Percentiles rank a stretch among this genome's conserved stretches.
phyloP scores from a whole-genome alignment of 1,139 yeast species.

The Yamadazyma pseudoaaseri region DNA sequence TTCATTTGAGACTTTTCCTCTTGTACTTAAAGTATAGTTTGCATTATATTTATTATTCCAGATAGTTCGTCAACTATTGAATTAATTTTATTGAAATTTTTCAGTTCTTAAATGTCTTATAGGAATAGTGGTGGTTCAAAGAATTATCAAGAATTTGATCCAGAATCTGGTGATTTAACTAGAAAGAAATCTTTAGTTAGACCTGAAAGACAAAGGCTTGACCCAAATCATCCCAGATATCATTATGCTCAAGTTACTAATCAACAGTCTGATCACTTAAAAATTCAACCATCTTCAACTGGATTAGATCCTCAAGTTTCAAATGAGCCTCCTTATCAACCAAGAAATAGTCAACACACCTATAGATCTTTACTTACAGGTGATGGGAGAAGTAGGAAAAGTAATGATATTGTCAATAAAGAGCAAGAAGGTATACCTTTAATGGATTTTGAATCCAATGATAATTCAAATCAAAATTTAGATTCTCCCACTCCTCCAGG shows the following conservation, averaged over 20 bases:
- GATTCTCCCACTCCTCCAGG: constrained; percentile 25
- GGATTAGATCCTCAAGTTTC: constrained; percentile 62
- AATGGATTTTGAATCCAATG: constrained; percentile 21
- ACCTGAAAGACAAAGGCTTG: constrained; percentile 74
- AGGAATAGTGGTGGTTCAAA: constrained; percentile 15
- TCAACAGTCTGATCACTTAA: constrained; percentile 61
- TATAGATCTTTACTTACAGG: constrained; percentile 10
- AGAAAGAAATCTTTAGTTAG: constrained; percentile 71
- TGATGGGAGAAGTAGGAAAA: constrained; percentile 2
- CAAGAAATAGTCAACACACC: constrained; percentile 13
- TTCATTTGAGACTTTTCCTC: neutral
- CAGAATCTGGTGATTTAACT: constrained; percentile 46
- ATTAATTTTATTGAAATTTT: no score
- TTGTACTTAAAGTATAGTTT: neutral
- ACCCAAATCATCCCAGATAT: constrained; percentile 68
- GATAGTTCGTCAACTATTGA: neutral
- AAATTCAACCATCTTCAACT: constrained; percentile 68
- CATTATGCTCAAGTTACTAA: constrained; percentile 82
- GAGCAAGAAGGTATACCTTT: constrained; percentile 47
- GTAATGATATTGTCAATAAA: constrained; percentile 12
- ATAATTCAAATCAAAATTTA: constrained; percentile 1
- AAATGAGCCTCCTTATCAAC: constrained; percentile 8
- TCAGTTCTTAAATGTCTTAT: constrained; percentile 11
- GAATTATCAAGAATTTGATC: constrained; percentile 45
- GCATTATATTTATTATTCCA: no score